phyloP scores from a whole-genome alignment of 2,329 filamentous ascomycete genomes.

The Stagonosporopsis tanaceti region DNA sequence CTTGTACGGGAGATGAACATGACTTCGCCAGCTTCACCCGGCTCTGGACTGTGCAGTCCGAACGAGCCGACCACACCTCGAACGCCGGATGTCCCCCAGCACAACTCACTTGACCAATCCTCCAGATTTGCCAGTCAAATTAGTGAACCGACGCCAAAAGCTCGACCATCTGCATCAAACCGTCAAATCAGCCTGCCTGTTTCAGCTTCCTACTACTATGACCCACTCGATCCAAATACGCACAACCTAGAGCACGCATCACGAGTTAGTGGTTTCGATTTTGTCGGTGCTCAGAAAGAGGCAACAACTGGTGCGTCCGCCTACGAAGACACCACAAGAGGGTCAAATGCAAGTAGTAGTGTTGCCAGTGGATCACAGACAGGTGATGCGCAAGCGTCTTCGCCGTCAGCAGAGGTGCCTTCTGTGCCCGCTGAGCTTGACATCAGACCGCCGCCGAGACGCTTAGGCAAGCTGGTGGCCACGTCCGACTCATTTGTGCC shows the following conservation, averaged over 20 bases:
- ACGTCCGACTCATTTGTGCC: conserved; percentile 70
- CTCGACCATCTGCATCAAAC: conserved; percentile 46
- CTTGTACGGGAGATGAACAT: conserved; percentile 59
- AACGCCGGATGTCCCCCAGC: conserved; percentile 47
- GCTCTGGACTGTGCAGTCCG: conserved; percentile 46
- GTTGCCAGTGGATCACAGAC: conserved; percentile 24
- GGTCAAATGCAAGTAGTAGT: conserved; percentile 33
- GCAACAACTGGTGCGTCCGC: conserved; percentile 28
- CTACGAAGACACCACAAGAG: conserved; percentile 41
- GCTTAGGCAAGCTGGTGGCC: conserved; percentile 72
- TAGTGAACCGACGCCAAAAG: conserved; percentile 50
- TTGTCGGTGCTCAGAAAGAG: conserved; percentile 35
- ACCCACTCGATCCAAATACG: conserved; percentile 54
- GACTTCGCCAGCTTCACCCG: conserved; percentile 53
- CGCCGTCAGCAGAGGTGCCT: conserved; percentile 30
- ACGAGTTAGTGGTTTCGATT: conserved; percentile 56
- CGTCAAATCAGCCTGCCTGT: conserved; percentile 55
- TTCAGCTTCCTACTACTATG: conserved; percentile 56
- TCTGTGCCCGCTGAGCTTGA: conserved; percentile 35
- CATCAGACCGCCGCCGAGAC: conserved; percentile 51
- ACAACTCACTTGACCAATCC: conserved; percentile 40
- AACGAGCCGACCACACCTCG: conserved; percentile 51
- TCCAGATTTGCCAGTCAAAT: conserved; percentile 39
- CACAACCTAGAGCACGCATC: conserved; percentile 58
- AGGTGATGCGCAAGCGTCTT: conserved; percentile 25